Evolutionary conservation across 2,329 filamentous ascomycete species (phyloP), one percentile per base, ranked within the genome.

Genomic region (Podosphaera aphanis): DNA sequence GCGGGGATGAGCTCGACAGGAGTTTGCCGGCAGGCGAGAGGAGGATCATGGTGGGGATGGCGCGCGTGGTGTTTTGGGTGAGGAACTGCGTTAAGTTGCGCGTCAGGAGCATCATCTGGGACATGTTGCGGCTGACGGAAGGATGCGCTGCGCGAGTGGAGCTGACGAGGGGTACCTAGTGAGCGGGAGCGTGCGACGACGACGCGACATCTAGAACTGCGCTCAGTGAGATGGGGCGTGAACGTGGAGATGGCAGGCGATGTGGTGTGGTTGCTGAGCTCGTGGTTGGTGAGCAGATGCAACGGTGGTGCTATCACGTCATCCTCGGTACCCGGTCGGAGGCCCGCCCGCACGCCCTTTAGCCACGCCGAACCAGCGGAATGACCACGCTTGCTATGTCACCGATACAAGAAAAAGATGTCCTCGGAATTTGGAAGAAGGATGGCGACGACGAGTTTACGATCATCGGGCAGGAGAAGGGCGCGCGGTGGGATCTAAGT

Each of bases 1-100:
- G 64, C 2, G 66, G 61, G 44, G 70, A 72, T 35, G 73, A 70
- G 58, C 75, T 73, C 47, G 74, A 70, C 51, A 79, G 71, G 31
- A 79, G 69, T 58, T 75, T 75, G 53, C 74, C 74, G 35, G 70
- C 68, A 1, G 68, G 64, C 2, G 72, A 74, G 41, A 71, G 70
- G 39, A 79, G 65, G 49, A 77, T 67, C 46, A 73, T 67, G 2
- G 73, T 74, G 49, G 72, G 71, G 27, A 78, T 64, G 49, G 69
- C 63, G 3, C 71, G 58, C 1, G 56, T 52, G 6, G 69, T 69
- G 51, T 74, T 69, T 58, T 74, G 72, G 55, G 67, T 65, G 41
- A 79, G 70, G 59, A 78, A 77, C 48, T 68, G 62, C 23, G 73
- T 74, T 52, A 79, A 68, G 49, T 72, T 72, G 59, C 77, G 77